Evolutionary conservation across 2,329 filamentous ascomycete species (phyloP).

Genomic region (Trichoderma afroharzianum): DNA sequence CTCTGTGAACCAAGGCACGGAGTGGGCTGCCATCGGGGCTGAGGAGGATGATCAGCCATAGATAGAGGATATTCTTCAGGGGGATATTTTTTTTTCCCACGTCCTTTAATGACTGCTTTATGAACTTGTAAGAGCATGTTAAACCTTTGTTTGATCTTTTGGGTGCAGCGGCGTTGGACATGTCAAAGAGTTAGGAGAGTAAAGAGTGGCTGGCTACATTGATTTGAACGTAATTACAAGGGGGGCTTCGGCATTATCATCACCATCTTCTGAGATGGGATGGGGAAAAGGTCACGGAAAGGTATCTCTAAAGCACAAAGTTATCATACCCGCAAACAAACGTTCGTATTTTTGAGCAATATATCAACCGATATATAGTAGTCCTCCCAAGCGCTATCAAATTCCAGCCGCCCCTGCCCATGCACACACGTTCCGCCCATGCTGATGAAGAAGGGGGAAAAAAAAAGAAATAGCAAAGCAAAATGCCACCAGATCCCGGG

Average conservation of each 20-base stretch:
- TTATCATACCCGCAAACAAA: neutral
- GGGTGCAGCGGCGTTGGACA: constrained; percentile 15
- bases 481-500: constrained; percentile 13
- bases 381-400: neutral
- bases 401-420: neutral
- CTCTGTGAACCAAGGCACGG: constrained; percentile 73
- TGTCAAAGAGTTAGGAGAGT: constrained; percentile 3
- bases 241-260: neutral
- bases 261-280: neutral
- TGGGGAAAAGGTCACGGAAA: neutral
- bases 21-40: constrained; percentile 56
- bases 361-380: neutral
- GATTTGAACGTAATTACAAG: neutral
- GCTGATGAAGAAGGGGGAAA: neutral
- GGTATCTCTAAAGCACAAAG: neutral
- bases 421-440: neutral
- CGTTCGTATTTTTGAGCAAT: neutral
- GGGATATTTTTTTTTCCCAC: too few species aligned
- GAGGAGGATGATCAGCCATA: constrained; percentile 47
- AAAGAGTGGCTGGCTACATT: neutral
- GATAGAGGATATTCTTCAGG: neutral
- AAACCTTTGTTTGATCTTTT: neutral
- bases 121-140: neutral
- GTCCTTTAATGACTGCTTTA: neutral
- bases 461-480: neutral